phyloP scores from a whole-genome alignment of 176 grass and related monocot species.

The Sorghum bicolor region Sorghum_bicolor_NCBIv3 NC_012875.2:54891001-54891500 shows the following conservation, averaged over 20 bases:
- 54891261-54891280: conserved; percentile 3
- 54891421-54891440: not conserved
- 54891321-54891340: conserved; percentile 16
- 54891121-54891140: not conserved
- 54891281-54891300: conserved; percentile 9
- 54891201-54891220: not conserved
- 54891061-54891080: not conserved
- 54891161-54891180: not conserved
- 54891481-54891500: not conserved
- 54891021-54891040: not conserved
- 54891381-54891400: conserved; percentile 17
- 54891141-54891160: not conserved
- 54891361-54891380: conserved; percentile 16
- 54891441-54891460: conserved; percentile 9
- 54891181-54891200: conserved; percentile 14
- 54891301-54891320: conserved; percentile 18
- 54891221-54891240: not conserved
- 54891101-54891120: not conserved
- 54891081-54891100: conserved; percentile 9
- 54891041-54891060: not conserved
- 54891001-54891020: not conserved
- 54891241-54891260: conserved; percentile 6
- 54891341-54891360: not conserved
- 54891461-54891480: not conserved
- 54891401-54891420: conserved; percentile 21